Conservation (phyloP, 2,329 filamentous ascomycete genomes). For the Neofusicoccum sp. region DNA sequence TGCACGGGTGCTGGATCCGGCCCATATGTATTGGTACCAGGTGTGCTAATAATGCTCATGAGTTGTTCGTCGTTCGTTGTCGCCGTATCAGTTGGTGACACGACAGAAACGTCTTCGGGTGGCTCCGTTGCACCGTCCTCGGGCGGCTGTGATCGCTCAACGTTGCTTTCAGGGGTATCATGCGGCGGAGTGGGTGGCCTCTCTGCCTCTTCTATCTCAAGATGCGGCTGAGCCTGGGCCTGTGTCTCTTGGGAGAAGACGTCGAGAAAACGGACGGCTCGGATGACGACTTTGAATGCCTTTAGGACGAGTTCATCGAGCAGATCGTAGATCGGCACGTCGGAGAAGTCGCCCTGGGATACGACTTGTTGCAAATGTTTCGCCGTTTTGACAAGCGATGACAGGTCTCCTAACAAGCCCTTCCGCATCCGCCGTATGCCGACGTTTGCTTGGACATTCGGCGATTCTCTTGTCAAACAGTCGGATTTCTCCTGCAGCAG, state of each 20-base stretch:
- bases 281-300: slow-evolving; percentile 90
- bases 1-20: not conserved
- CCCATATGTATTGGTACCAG: not conserved
- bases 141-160: slow-evolving; percentile 10
- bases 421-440: slow-evolving; percentile 78
- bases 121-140: slow-evolving; percentile 12
- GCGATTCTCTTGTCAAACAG: slow-evolving; percentile 80
- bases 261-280: slow-evolving; percentile 86
- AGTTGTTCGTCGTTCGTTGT: slow-evolving; percentile 1
- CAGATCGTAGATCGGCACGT: slow-evolving; percentile 63
- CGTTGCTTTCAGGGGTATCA: slow-evolving; percentile 24
- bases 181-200: slow-evolving; percentile 40
- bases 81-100: slow-evolving; percentile 6
- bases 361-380: slow-evolving; percentile 80
- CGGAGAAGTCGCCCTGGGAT: slow-evolving; percentile 27
- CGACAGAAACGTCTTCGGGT: slow-evolving; percentile 9
- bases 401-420: slow-evolving; percentile 83
- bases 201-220: slow-evolving; percentile 28
- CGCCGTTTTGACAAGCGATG: slow-evolving; percentile 81
- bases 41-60: slow-evolving; percentile 1
- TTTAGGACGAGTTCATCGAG: slow-evolving; percentile 92
- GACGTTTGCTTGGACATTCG: slow-evolving; percentile 72
- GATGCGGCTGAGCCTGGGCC: not conserved
- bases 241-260: slow-evolving; percentile 62
- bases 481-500: slow-evolving; percentile 72